These are phyloP conservation scores for Alternaria ventricosa DNA, from an alignment of 2,329 filamentous ascomycete species.

Conservation along the genomic window DNA sequence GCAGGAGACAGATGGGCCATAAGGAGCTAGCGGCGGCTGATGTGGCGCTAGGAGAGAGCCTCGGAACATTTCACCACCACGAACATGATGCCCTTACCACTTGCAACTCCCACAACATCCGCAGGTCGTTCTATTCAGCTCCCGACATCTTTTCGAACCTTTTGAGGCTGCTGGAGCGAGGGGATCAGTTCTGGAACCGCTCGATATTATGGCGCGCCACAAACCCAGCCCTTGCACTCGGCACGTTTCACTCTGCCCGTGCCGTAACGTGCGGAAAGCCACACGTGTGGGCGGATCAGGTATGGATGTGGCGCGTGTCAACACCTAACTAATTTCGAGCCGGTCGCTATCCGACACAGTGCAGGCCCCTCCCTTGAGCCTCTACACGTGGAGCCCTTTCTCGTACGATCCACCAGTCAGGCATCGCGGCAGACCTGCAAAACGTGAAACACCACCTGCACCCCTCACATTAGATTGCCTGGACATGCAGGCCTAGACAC, in stretches of 20 bases:
- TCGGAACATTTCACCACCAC: background rate
- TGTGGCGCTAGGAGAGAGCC: background rate
- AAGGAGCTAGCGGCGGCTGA: background rate
- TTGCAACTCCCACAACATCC: background rate
- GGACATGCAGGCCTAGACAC: background rate
- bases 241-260: background rate
- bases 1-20: background rate
- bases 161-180: background rate
- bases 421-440: background rate
- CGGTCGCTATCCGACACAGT: background rate
- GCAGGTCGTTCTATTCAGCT: background rate
- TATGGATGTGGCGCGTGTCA: background rate
- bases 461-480: conserved; percentile 6
- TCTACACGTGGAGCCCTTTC: background rate
- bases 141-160: background rate
- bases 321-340: background rate
- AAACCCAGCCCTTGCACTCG: background rate
- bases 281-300: background rate
- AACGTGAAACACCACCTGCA: conserved; percentile 5
- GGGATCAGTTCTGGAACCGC: background rate
- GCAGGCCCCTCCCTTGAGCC: background rate
- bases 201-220: background rate
- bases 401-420: conserved; percentile 6
- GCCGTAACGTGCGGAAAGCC: background rate
- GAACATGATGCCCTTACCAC: background rate